Conservation (phyloP, 495 filamentous ascomycete genomes). For the Penicillium lividum region DNA sequence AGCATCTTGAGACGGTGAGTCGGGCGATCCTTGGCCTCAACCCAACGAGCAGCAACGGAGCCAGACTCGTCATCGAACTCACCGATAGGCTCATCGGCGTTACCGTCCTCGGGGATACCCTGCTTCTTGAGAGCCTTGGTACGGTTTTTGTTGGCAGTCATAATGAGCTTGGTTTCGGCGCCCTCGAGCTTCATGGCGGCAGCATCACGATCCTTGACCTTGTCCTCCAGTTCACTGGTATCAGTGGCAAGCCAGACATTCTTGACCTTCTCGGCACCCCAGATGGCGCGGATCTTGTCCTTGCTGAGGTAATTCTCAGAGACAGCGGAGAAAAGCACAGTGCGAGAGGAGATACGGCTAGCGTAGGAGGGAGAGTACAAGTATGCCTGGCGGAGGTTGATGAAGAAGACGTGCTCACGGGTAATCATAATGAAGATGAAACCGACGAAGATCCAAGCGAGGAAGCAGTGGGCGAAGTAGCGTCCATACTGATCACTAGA, state of each 20-base stretch:
- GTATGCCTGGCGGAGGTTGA: constrained; percentile 95
- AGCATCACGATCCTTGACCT: constrained; percentile 82
- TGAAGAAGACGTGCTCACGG: constrained; percentile 89
- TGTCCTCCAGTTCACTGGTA: constrained; percentile 75
- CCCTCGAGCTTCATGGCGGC: constrained; percentile 83
- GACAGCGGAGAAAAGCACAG: constrained; percentile 88
- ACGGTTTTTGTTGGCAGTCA: constrained; percentile 74
- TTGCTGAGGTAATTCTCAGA: constrained; percentile 72
- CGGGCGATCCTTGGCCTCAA: constrained; percentile 78
- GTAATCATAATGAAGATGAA: constrained; percentile 90
- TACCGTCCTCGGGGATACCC: constrained; percentile 48
- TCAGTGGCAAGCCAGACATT: constrained; percentile 85
- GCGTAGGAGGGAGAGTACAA: constrained; percentile 84
- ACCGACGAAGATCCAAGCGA: constrained; percentile 75
- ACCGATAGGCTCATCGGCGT: constrained; percentile 41
- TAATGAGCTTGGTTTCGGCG: constrained; percentile 86
- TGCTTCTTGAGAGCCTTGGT: constrained; percentile 75
- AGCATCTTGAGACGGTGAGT: constrained; percentile 78
- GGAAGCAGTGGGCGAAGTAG: constrained; percentile 75
- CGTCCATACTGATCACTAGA: constrained; percentile 51
- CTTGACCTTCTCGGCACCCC: constrained; percentile 71
- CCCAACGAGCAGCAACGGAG: constrained; percentile 75
- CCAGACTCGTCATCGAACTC: constrained; percentile 67
- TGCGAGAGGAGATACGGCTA: constrained; percentile 87
- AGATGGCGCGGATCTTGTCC: constrained; percentile 72